Conservation (phyloP, 306 rosid genomes). For the Gastrolobium villosum region DNA sequence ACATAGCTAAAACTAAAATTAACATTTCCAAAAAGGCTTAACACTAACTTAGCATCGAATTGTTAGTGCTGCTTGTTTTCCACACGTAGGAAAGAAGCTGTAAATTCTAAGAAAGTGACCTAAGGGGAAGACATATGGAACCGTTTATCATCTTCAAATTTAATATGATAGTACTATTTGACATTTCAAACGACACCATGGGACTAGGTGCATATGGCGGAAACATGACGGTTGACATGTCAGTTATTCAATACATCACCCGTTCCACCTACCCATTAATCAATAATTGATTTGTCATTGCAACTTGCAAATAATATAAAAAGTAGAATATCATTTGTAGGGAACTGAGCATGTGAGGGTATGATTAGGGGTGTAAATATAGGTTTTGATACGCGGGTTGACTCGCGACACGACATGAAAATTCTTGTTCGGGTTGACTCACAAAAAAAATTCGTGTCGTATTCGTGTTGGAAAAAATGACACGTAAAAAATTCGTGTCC, state of each 20-base stretch:
- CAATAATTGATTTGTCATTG: conserved; percentile 47
- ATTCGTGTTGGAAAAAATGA: too few relatives aligned
- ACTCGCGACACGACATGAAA: too few relatives aligned
- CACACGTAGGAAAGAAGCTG: background rate
- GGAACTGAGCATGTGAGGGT: too few relatives aligned
- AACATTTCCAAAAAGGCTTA: conserved; percentile 4
- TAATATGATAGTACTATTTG: conserved; percentile 38
- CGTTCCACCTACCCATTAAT: conserved; percentile 53
- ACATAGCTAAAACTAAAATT: conserved; percentile 8
- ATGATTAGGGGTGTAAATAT: too few relatives aligned
- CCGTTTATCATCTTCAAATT: conserved; percentile 10
- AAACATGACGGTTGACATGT: conserved; percentile 39
- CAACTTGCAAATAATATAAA: conserved; percentile 45
- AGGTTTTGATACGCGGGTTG: too few relatives aligned
- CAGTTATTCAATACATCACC: conserved; percentile 47
- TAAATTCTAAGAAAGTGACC: conserved; percentile 42
- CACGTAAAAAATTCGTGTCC: too few relatives aligned
- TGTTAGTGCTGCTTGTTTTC: background rate
- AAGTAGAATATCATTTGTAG: too few relatives aligned
- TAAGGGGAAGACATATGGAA: background rate
- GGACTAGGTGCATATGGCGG: conserved; percentile 17
- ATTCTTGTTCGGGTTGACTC: too few relatives aligned
- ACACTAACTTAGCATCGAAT: background rate
- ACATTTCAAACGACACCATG: conserved; percentile 37
- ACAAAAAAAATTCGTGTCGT: too few relatives aligned